These are phyloP conservation scores for Tetrahymena elliotti DNA, from an alignment of 73 alveolate genomes.

Conservation along the genomic window DNA sequence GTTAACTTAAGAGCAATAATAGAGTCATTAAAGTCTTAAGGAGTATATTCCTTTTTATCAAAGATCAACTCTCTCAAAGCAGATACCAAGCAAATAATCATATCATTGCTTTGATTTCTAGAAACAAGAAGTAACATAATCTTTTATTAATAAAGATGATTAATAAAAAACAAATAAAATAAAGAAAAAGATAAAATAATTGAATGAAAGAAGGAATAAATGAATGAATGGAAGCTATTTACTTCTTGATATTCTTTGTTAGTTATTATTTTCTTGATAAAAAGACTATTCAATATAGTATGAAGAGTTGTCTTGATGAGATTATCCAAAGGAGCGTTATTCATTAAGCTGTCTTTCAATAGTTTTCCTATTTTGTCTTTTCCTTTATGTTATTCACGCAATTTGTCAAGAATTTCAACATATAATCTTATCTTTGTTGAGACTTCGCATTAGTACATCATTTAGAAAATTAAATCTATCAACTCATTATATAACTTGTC, in stretches of 20 bases:
- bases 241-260: neutral
- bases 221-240: neutral
- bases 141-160: neutral
- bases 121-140: neutral
- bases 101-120: neutral
- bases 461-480: neutral
- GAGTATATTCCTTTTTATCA: neutral
- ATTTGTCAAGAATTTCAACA: neutral
- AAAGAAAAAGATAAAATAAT: neutral
- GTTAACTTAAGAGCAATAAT: neutral
- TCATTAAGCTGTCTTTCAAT: neutral
- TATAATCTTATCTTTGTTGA: neutral
- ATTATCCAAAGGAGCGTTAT: neutral
- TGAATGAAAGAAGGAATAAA: no score
- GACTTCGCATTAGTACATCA: neutral
- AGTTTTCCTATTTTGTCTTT: neutral
- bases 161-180: neutral
- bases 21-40: neutral
- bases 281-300: neutral
- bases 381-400: neutral
- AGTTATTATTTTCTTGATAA: neutral
- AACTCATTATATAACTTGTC: neutral
- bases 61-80: neutral
- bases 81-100: neutral
- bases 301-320: neutral